These are phyloP conservation scores for Penicillium sp. DNA, from an alignment of 2,329 filamentous ascomycete genomes.

Conservation along the genomic window DNA sequence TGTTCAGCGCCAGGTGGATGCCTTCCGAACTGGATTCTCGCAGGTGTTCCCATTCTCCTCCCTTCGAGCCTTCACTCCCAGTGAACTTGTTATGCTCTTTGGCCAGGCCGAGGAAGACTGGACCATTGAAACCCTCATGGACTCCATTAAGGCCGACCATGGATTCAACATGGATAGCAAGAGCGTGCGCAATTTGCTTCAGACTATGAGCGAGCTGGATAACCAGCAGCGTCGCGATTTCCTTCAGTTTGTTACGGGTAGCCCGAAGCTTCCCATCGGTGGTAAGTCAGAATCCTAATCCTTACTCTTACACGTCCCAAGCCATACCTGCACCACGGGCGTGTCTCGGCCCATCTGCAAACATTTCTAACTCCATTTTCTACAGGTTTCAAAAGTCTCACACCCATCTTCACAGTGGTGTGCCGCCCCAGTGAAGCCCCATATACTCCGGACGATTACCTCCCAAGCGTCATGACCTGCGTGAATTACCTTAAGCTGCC, in stretches of 20 bases:
- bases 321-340: no score
- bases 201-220: constrained; percentile 88
- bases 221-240: constrained; percentile 82
- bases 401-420: constrained; percentile 98
- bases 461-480: constrained; percentile 99
- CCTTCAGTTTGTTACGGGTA: constrained; percentile 96
- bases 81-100: constrained; percentile 93
- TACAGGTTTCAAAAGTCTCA: constrained; percentile 91
- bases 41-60: constrained; percentile 96
- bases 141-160: constrained; percentile 98
- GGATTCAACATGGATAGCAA: constrained; percentile 98
- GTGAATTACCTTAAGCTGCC: constrained; percentile 98
- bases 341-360: no score
- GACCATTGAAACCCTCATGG: constrained; percentile 95
- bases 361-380: constrained; percentile 8
- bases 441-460: constrained; percentile 91
- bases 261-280: constrained; percentile 96
- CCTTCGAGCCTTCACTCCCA: constrained; percentile 89
- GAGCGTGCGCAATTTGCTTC: constrained; percentile 89
- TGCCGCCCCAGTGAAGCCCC: constrained; percentile 98
- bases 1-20: constrained; percentile 85
- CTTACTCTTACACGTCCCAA: no score
- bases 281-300: constrained; percentile 67
- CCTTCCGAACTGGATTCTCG: constrained; percentile 88
- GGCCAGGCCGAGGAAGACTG: constrained; percentile 93